phyloP scores from a whole-genome alignment of 192 early-diverging fungal genomes.

The Coemansia asiatica region DNA sequence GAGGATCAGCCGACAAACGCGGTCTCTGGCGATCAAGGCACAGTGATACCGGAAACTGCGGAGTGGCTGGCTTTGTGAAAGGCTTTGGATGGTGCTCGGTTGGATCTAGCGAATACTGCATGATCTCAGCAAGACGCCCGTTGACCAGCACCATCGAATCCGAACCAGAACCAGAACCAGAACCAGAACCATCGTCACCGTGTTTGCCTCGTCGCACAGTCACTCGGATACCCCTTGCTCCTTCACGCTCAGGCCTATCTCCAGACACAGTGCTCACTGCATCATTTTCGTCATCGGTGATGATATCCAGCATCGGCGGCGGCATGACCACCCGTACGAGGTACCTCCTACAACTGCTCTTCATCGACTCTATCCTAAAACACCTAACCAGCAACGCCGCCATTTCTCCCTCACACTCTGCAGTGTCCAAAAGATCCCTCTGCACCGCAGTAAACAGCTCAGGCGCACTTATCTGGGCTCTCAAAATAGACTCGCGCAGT shows the following conservation, averaged over 20 bases:
- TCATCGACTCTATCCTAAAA: slow-evolving; percentile 30
- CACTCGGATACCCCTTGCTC: slow-evolving; percentile 23
- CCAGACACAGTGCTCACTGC: slow-evolving; percentile 3
- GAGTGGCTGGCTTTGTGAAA: neutral
- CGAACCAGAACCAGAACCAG: neutral
- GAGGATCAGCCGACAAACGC: no score
- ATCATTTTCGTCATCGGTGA: neutral
- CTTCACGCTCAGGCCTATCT: slow-evolving; percentile 1
- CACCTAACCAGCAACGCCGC: slow-evolving; percentile 44
- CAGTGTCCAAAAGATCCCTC: slow-evolving; percentile 3
- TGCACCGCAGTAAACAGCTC: slow-evolving; percentile 39
- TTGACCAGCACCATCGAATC: slow-evolving; percentile 38
- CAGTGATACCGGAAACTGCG: no score
- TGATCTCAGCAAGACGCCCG: slow-evolving; percentile 12
- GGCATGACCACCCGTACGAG: slow-evolving; percentile 50
- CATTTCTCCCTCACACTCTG: neutral
- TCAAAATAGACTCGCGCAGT: slow-evolving; percentile 14
- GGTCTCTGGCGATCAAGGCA: no score
- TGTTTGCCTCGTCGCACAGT: slow-evolving; percentile 19
- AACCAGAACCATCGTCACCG: neutral
- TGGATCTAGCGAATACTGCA: slow-evolving; percentile 36
- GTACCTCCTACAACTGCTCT: slow-evolving; percentile 18
- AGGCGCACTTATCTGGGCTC: slow-evolving; percentile 30
- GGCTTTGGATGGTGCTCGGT: neutral
- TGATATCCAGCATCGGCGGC: slow-evolving; percentile 6